Base-by-base conservation (phyloP, 2,329 filamentous ascomycete species). In the Knufia fluminis region DNA sequence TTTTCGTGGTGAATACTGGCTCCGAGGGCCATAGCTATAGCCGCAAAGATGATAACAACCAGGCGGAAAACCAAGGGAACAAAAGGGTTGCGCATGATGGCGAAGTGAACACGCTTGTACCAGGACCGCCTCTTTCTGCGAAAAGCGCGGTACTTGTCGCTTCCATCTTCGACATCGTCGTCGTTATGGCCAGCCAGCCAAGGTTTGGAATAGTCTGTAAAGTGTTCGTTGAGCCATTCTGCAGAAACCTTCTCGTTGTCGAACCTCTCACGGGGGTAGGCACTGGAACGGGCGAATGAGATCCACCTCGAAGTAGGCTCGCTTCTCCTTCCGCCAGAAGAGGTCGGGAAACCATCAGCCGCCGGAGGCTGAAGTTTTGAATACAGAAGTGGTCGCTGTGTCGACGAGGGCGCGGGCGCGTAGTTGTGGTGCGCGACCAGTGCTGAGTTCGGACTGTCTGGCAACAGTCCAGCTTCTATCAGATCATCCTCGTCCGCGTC, bases 61-160 rank as follows among this genome's bases (percentile, higher is more conserved):
- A 94, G 70, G 46, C 92, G 86, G 64, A 95, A 87, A 12, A 85
- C 71, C 48, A 96, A 72, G 2, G 92, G 92, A 1, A 95, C 85
- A 56, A 96, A 82, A 10, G 89, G 85, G 61, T 90, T 88, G 51
- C 83, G 82, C 60, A 95, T 73, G 23, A 94, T 72, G 32, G 79
- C 77, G 47, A 77, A 75, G 73, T 85, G 84, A 45, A 84, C 66
- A 49, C 80, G 76, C 62, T 80, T 78, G 53, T 75, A 66, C 67
- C 73, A 76, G 51, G 70, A 69, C 57, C 75, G 69, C 44, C 74
- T 69, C 57, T 74, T 73, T 19, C 66, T 64, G 62, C 72, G 76
- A 56, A 74, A 73, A 38, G 71, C 70, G 54, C 66, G 71, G 52
- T 68, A 63, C 44, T 71, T 69, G 53, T 74, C 66, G 40, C 67